Conservation (phyloP, 345 rosid genomes). For the Sonneratia alba region DNA sequence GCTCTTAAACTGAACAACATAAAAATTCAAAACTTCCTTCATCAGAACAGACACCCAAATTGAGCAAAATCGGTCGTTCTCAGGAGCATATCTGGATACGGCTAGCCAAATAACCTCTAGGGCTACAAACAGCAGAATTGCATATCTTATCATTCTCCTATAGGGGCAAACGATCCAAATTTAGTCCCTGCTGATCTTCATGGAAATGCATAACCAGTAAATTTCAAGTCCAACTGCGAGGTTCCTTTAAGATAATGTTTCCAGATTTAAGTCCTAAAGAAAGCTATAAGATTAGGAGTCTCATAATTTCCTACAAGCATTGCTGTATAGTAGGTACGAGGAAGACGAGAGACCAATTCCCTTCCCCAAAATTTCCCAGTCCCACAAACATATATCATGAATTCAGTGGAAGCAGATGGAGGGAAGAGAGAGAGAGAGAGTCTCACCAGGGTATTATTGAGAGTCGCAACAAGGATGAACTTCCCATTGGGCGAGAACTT, state of each 20-base stretch:
- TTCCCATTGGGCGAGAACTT: conserved; percentile 93
- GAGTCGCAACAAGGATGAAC: conserved; percentile 81
- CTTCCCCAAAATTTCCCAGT: not conserved
- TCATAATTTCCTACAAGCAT: too few species aligned
- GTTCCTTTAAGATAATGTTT: too few species aligned
- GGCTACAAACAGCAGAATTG: too few species aligned
- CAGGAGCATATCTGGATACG: not conserved
- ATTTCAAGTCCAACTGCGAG: too few species aligned
- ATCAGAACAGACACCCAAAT: not conserved
- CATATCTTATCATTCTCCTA: too few species aligned
- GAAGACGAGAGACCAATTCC: too few species aligned
- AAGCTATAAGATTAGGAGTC: too few species aligned
- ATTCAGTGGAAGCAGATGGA: not conserved
- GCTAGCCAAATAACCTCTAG: not conserved
- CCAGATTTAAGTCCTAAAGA: not conserved
- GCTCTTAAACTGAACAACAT: not conserved
- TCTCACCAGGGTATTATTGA: conserved; percentile 79
- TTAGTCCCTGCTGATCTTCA: too few species aligned
- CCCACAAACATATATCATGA: not conserved
- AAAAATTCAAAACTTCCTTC: not conserved
- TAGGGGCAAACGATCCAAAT: too few species aligned
- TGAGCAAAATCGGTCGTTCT: not conserved
- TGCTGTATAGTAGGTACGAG: too few species aligned
- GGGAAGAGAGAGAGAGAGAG: not conserved
- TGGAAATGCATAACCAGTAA: too few species aligned